phyloP scores from a whole-genome alignment of 495 filamentous ascomycete genomes.

The Podospora comata region DNA sequence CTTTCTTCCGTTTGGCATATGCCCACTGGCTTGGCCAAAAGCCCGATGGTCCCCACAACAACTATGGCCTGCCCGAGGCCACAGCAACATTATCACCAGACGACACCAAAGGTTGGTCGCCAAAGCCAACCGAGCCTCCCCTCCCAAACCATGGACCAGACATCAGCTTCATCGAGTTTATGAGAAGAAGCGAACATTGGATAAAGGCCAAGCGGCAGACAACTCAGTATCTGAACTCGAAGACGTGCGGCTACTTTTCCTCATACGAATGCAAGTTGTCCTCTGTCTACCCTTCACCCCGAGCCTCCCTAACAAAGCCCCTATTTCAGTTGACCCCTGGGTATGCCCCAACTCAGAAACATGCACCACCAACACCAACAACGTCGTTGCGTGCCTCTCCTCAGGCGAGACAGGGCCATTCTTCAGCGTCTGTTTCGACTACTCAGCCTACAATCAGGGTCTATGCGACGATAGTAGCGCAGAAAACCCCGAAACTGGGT shows the following conservation, averaged over 20 bases:
- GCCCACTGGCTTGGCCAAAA: slow-evolving; percentile 14
- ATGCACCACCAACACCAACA: slow-evolving; percentile 33
- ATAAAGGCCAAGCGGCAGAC: slow-evolving; percentile 8
- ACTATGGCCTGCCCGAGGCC: slow-evolving; percentile 3
- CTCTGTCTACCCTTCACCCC: background rate
- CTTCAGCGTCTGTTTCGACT: slow-evolving; percentile 38
- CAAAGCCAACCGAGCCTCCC: slow-evolving; percentile 15
- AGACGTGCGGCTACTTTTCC: slow-evolving; percentile 39
- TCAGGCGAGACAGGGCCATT: slow-evolving; percentile 26
- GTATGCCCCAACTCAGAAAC: slow-evolving; percentile 21
- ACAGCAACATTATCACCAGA: slow-evolving; percentile 14
- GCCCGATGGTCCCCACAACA: background rate
- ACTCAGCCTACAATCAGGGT: slow-evolving; percentile 25
- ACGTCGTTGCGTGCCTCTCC: slow-evolving; percentile 35
- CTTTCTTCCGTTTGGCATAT: background rate
- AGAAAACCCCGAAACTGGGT: slow-evolving; percentile 28
- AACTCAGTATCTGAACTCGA: slow-evolving; percentile 30
- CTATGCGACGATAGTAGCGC: slow-evolving; percentile 22
- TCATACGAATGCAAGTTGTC: slow-evolving; percentile 32
- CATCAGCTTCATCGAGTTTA: slow-evolving; percentile 8
- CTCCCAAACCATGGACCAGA: slow-evolving; percentile 2
- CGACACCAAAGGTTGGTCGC: slow-evolving; percentile 17
- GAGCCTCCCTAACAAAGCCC: slow-evolving; percentile 7
- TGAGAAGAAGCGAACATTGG: slow-evolving; percentile 15
- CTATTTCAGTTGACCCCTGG: slow-evolving; percentile 23